Evolutionary conservation across 1,139 yeast species (phyloP).

Genomic region (Lodderomyces margitis): DNA sequence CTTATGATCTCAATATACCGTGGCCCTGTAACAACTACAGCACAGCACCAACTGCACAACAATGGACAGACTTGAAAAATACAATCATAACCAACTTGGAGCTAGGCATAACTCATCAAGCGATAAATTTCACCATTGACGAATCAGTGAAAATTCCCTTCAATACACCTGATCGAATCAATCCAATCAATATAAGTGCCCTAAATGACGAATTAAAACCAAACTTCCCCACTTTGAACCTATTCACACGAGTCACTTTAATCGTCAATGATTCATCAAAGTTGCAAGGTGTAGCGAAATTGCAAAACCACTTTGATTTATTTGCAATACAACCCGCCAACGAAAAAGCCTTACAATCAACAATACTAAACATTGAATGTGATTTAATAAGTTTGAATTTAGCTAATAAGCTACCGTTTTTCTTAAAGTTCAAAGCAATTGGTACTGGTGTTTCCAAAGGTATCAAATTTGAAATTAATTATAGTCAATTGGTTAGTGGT

Average conservation of each 20-base stretch:
- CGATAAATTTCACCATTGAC: conserved; percentile 61
- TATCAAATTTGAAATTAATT: conserved; percentile 74
- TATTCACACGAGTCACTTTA: conserved; percentile 74
- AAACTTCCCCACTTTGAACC: conserved; percentile 42
- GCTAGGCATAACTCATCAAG: conserved; percentile 72
- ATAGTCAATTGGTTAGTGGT: conserved; percentile 51
- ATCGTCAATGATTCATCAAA: conserved; percentile 75
- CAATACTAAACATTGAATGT: conserved; percentile 64
- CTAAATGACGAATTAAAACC: conserved; percentile 23
- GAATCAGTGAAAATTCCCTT: conserved; percentile 61
- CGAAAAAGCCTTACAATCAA: conserved; percentile 75
- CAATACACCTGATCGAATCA: conserved; percentile 28
- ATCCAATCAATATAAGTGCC: conserved; percentile 35
- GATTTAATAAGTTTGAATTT: conserved; percentile 78
- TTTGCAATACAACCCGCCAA: conserved; percentile 78
- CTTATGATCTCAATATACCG: conserved; percentile 73
- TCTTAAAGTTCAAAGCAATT: conserved; percentile 77
- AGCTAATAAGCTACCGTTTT: conserved; percentile 66
- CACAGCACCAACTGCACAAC: conserved; percentile 36
- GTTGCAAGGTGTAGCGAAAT: conserved; percentile 64
- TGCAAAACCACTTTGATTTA: conserved; percentile 68
- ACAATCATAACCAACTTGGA: conserved; percentile 55
- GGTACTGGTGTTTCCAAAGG: conserved; percentile 86
- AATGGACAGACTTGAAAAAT: conserved; percentile 45
- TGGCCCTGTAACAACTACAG: conserved; percentile 67